Conservation (phyloP, 75 land plant species). For the Picea glauca region DNA sequence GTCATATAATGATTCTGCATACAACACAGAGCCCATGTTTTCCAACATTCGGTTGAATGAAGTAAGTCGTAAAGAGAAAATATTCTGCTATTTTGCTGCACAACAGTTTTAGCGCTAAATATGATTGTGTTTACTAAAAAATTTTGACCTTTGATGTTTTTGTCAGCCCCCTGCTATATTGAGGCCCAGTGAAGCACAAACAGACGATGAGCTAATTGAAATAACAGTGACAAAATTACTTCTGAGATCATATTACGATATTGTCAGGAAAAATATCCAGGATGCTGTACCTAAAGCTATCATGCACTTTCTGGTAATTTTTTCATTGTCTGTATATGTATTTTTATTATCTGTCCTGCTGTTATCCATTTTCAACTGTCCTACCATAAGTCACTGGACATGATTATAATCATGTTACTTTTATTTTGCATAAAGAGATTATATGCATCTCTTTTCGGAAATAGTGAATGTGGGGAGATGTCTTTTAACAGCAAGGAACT, state of each 20-base stretch:
- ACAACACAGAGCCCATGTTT: constrained; percentile 14
- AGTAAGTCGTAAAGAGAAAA: constrained; percentile 25
- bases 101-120: no score
- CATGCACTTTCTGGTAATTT: constrained; percentile 90
- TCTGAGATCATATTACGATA: constrained; percentile 85
- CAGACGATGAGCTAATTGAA: constrained; percentile 80
- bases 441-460: no score
- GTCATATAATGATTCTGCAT: constrained; percentile 32
- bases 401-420: no score
- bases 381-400: no score
- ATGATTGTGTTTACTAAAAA: not conserved
- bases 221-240: constrained; percentile 71
- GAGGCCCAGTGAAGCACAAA: constrained; percentile 69
- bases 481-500: no score
- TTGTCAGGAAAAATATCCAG: constrained; percentile 88
- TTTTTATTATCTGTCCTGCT: no score
- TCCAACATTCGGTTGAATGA: constrained; percentile 73
- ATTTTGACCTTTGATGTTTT: not conserved
- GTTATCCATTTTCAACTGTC: no score
- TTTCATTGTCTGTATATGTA: no score
- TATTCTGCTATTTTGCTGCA: no score
- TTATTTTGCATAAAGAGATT: no score
- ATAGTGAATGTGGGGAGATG: no score
- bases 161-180: constrained; percentile 77
- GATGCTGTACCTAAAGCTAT: constrained; percentile 95